A percentile compares a stretch with the other conserved stretches of the same genome.
Conservation (phyloP, 768 basidiomycete genomes). For the Clitopilus passeckerianus region DNA sequence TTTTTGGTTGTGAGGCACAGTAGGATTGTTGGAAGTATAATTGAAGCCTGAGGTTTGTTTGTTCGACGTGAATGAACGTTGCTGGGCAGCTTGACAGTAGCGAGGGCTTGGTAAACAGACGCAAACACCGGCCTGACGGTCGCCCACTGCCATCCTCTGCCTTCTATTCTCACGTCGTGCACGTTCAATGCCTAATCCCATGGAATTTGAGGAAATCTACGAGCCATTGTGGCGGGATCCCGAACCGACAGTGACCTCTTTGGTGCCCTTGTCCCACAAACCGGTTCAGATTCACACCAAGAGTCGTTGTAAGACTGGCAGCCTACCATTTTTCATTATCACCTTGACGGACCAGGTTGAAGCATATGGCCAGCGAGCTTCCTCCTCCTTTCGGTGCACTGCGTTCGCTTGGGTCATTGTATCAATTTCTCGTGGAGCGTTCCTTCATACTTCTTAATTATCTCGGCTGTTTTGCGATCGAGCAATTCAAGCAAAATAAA, state of each 20-base stretch:
- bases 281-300: not conserved
- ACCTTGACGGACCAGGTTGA: not conserved
- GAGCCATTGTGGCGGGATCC: not conserved
- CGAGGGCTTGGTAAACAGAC: not conserved
- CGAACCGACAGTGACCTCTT: not conserved
- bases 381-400: not conserved
- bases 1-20: too few species aligned
- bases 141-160: not conserved
- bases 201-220: not conserved
- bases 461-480: not conserved
- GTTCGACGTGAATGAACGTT: not conserved
- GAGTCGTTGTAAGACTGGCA: not conserved
- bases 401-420: not conserved
- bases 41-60: not conserved
- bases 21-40: not conserved
- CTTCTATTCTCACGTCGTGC: not conserved
- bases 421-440: not conserved
- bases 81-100: not conserved
- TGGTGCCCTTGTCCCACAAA: not conserved
- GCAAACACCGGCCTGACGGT: not conserved
- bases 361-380: not conserved
- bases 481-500: not conserved
- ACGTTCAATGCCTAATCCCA: not conserved
- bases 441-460: not conserved
- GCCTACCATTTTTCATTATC: not conserved